Evolutionary conservation across 495 filamentous ascomycete genomes (phyloP), one percentile per base, ranked within the genome.

Genomic region (Daldinia loculata): DNA sequence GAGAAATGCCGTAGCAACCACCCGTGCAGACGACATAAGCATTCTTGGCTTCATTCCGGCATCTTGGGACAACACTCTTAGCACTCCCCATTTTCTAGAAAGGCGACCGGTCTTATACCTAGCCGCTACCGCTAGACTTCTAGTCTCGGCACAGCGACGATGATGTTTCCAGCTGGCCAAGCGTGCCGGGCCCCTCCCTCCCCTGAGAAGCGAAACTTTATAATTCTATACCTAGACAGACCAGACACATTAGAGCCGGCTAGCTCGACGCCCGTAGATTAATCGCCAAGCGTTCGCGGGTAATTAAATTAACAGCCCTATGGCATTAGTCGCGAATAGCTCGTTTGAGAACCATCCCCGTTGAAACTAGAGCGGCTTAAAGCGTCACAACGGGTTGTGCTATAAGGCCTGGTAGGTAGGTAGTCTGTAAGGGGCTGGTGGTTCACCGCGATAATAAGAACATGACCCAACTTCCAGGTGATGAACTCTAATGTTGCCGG

Each of bases 401-500:
- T 30, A 27, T 53, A 30, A 53, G 50, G 6, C 27, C 24, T 45
- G 41, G 38, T 27, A 32, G 8, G 30, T 9, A 43, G 32, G 22
- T 38, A 27, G 11, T 19, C 4, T 48, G 6, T 24, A 19, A 12
- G 52, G 52, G 19, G 15, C 41, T 61, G 17, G 61, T 8, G 22
- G 39, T 2, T 34, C 32, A 0, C 32, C 9, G 17, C 6, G 11
- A 60, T 12, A 26, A 58, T 36, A 58, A 22, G 50, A 43, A 7
- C 11, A 22, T 29, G 55, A 14, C 7, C 45, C 36, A 57, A 60
- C 36, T 26, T 34, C 27, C 12, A 4, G 32, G 24, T 29, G 11
- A 22, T 34, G 34, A 71, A 71, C 58, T 63, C 14, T 71, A 71
- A 67, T 71, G 69, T 17, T 63, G 52, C 45, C 26, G 11, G 56